Percentiles rank a stretch among this genome's conserved stretches.
These are phyloP conservation scores for Vitis riparia DNA, from an alignment of 164 flowering plant genomes.

Conservation along the genomic window DNA sequence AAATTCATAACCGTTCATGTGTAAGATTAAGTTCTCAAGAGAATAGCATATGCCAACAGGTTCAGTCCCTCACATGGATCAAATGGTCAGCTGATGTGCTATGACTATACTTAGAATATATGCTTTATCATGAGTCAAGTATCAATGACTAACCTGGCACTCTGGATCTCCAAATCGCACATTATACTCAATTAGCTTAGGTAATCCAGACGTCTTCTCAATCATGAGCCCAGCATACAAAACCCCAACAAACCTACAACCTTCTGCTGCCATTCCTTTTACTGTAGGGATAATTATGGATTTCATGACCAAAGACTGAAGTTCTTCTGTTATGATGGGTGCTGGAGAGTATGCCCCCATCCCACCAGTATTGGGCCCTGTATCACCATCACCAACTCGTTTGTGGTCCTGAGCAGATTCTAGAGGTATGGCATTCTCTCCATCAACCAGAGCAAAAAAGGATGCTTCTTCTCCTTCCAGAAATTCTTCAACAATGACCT, in stretches of 20 bases:
- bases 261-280: constrained; percentile 91
- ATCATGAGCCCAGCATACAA: constrained; percentile 96
- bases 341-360: constrained; percentile 99
- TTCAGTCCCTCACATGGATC: no score
- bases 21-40: no score
- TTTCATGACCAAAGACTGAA: constrained; percentile 69
- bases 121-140: background rate
- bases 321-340: constrained; percentile 76
- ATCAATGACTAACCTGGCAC: constrained; percentile 73
- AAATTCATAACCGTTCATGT: no score
- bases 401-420: constrained; percentile 99
- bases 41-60: no score
- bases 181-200: constrained; percentile 93
- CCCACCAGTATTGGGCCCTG: constrained; percentile 95
- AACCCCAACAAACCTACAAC: constrained; percentile 93
- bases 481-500: constrained; percentile 83
- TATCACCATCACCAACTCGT: constrained; percentile 96
- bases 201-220: constrained; percentile 84
- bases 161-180: constrained; percentile 99
- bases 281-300: constrained; percentile 90
- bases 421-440: constrained; percentile 82
- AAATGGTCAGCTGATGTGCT: no score
- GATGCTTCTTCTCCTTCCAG: constrained; percentile 98
- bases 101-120: no score
- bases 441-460: constrained; percentile 96